Percentiles rank a stretch among this genome's conserved stretches.
Evolutionary conservation across 176 grass and related monocot species (phyloP).

Genomic region (Cenchrus fungigraminus): DNA sequence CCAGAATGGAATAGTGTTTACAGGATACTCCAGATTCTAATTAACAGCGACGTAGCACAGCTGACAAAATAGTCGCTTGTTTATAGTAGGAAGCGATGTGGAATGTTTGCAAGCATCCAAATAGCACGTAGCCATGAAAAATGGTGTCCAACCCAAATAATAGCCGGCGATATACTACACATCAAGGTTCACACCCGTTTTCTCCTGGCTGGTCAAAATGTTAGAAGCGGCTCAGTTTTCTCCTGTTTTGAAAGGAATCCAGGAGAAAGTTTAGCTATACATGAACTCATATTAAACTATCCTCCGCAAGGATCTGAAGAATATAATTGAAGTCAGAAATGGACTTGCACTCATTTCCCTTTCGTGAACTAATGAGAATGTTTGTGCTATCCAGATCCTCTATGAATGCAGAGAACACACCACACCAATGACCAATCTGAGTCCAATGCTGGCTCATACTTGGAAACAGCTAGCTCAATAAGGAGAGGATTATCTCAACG

Average conservation of each 20-base stretch:
- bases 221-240: background rate
- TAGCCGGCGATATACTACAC: background rate
- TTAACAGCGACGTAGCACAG: background rate
- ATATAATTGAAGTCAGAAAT: background rate
- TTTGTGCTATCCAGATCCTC: background rate
- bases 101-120: constrained; percentile 26
- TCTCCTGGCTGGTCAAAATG: background rate
- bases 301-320: background rate
- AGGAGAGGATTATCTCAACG: background rate
- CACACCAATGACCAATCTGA: background rate
- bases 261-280: background rate
- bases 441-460: background rate
- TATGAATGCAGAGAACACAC: background rate
- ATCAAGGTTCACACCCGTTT: no score
- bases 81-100: background rate
- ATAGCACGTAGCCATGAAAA: constrained; percentile 10
- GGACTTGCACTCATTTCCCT: background rate
- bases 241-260: background rate
- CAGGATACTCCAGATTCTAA: background rate
- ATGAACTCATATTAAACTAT: background rate
- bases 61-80: background rate
- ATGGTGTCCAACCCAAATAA: background rate
- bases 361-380: background rate
- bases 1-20: background rate
- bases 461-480: background rate